Evolutionary conservation across 2,329 filamentous ascomycete genomes (phyloP).

Genomic region (Nakataea oryzae): DNA sequence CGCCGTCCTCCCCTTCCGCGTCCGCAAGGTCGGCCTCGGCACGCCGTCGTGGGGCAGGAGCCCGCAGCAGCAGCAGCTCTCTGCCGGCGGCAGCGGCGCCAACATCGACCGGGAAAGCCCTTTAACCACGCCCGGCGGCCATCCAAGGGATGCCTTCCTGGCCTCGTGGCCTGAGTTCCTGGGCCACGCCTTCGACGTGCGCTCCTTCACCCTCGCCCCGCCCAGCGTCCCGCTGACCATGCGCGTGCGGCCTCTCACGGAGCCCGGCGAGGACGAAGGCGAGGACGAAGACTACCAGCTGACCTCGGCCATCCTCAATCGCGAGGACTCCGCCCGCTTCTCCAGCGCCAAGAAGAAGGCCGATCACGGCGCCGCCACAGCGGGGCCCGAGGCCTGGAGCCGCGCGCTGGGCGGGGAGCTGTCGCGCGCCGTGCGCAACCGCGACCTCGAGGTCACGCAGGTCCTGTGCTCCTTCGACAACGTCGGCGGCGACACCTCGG

Average conservation of each 20-base stretch:
- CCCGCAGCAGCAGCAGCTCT: constrained; percentile 16
- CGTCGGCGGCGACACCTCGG: constrained; percentile 13
- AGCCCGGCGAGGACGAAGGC: constrained; percentile 10
- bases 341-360: background rate
- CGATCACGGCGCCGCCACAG: too few relatives aligned
- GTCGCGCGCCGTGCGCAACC: constrained; percentile 13
- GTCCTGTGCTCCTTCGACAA: constrained; percentile 26
- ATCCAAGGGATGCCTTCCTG: background rate
- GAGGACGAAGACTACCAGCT: background rate
- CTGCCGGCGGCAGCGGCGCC: constrained; percentile 25
- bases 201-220: constrained; percentile 38
- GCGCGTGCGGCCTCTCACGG: constrained; percentile 3
- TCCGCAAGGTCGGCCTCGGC: constrained; percentile 13
- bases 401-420: background rate
- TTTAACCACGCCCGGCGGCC: background rate
- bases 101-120: constrained; percentile 16
- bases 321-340: background rate
- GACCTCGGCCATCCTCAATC: background rate
- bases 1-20: constrained; percentile 17
- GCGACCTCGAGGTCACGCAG: constrained; percentile 8
- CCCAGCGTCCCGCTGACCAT: constrained; percentile 18
- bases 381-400: background rate
- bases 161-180: background rate
- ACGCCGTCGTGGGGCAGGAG: constrained; percentile 20
- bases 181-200: constrained; percentile 25